Conservation (phyloP, 2,329 filamentous ascomycete genomes). For the Colletotrichum phormii region DNA sequence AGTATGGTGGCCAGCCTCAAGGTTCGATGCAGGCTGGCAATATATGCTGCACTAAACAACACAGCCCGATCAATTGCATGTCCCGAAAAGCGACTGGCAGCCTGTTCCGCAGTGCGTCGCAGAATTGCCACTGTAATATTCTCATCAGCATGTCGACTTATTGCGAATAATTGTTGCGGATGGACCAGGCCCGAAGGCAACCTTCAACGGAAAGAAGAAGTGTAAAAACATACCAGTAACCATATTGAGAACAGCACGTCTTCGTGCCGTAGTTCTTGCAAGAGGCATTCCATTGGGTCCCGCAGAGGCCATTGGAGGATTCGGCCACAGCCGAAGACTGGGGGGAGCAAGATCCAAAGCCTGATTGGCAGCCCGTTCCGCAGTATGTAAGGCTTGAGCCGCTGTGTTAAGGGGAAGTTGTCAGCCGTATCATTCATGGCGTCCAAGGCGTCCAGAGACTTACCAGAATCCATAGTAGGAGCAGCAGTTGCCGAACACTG, state of each 20-base stretch:
- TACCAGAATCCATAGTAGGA: slow-evolving; percentile 55
- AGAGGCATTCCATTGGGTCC: slow-evolving; percentile 44
- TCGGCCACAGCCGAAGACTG: slow-evolving; percentile 40
- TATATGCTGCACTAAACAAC: not conserved
- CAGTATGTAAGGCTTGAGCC: slow-evolving; percentile 48
- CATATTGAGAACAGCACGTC: slow-evolving; percentile 50
- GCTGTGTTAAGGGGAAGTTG: slow-evolving; percentile 38
- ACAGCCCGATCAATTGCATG: slow-evolving; percentile 41
- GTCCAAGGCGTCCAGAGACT: slow-evolving; percentile 30
- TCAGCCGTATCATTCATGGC: slow-evolving; percentile 20
- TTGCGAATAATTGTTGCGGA: not conserved
- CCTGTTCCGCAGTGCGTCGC: slow-evolving; percentile 46
- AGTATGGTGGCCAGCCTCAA: slow-evolving; percentile 6
- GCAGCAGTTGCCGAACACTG: slow-evolving; percentile 52
- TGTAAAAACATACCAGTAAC: slow-evolving; percentile 47
- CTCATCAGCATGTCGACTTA: slow-evolving; percentile 19
- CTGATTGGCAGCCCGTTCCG: slow-evolving; percentile 51
- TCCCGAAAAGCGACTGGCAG: slow-evolving; percentile 49
- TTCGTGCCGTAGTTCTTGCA: slow-evolving; percentile 47
- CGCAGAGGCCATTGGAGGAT: slow-evolving; percentile 52
- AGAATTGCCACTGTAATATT: slow-evolving; percentile 42
- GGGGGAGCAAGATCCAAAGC: slow-evolving; percentile 49
- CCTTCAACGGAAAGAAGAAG: not conserved
- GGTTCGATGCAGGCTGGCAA: slow-evolving; percentile 16
- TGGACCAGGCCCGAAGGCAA: slow-evolving; percentile 1